These are phyloP conservation scores for Wickerhamiella shivajii DNA, from an alignment of 805 yeast species.

Conservation along the genomic window DNA sequence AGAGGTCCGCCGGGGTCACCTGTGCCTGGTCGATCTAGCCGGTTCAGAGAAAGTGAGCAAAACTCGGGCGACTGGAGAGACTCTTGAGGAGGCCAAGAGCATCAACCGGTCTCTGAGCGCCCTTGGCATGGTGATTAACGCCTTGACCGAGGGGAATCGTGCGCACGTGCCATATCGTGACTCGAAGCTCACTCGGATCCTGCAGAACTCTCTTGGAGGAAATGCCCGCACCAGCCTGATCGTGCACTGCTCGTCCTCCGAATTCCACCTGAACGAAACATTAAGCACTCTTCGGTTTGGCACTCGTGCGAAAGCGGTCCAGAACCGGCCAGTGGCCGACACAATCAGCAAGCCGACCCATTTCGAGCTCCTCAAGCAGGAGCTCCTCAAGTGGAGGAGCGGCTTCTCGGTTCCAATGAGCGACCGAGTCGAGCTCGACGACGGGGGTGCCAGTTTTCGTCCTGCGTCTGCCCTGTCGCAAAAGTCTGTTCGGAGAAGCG, in stretches of 20 bases:
- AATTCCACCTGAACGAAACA: constrained; percentile 45
- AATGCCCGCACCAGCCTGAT: constrained; percentile 64
- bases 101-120: constrained; percentile 67
- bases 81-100: constrained; percentile 70
- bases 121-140: constrained; percentile 66
- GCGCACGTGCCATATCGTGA: constrained; percentile 63
- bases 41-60: constrained; percentile 73
- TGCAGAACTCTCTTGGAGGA: constrained; percentile 72
- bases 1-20: constrained; percentile 44
- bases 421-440: constrained; percentile 17
- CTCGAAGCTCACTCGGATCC: constrained; percentile 60
- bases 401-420: constrained; percentile 22
- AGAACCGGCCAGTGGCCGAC: constrained; percentile 51
- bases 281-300: constrained; percentile 64
- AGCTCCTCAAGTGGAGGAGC: constrained; percentile 27
- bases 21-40: constrained; percentile 71
- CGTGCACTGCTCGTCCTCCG: constrained; percentile 56
- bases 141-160: constrained; percentile 54
- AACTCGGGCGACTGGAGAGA: constrained; percentile 63
- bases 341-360: constrained; percentile 27
- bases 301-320: constrained; percentile 50
- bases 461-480: no score
- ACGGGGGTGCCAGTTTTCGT: constrained; percentile 1
- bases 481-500: no score
- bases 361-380: constrained; percentile 26